Percentiles rank a stretch among this genome's conserved stretches.
Evolutionary conservation across 352 stramenopile genomes (phyloP).

Genomic region (Bremia lactucae): DNA sequence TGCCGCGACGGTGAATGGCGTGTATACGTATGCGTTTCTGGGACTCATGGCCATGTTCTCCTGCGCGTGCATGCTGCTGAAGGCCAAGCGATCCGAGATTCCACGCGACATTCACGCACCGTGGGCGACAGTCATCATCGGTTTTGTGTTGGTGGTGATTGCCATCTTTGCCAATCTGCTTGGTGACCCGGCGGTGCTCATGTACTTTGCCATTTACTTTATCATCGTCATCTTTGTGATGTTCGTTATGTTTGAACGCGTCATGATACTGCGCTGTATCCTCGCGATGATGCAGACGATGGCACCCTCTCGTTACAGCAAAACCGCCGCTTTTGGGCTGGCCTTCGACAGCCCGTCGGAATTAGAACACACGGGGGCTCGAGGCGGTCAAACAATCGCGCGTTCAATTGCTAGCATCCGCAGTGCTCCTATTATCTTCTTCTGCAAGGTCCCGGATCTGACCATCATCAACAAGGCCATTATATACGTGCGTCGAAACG

Average conservation of each 20-base stretch:
- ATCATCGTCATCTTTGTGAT: slow-evolving; percentile 31
- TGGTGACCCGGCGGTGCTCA: slow-evolving; percentile 31
- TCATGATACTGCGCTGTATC: slow-evolving; percentile 25
- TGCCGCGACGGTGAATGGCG: slow-evolving; percentile 55
- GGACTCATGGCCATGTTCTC: slow-evolving; percentile 78
- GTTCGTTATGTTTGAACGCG: slow-evolving; percentile 46
- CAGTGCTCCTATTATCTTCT: slow-evolving; percentile 71
- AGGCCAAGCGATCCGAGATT: slow-evolving; percentile 70
- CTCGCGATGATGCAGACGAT: slow-evolving; percentile 28
- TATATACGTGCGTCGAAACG: slow-evolving; percentile 81
- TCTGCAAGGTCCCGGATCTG: slow-evolving; percentile 78
- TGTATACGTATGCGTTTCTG: slow-evolving; percentile 84
- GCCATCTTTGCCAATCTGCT: slow-evolving; percentile 41
- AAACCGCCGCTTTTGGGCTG: slow-evolving; percentile 6
- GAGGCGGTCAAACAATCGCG: slow-evolving; percentile 35
- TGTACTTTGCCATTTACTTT: slow-evolving; percentile 52
- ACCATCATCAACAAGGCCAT: slow-evolving; percentile 86
- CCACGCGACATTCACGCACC: slow-evolving; percentile 48
- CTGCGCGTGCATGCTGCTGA: slow-evolving; percentile 72
- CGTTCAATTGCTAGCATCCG: slow-evolving; percentile 38
- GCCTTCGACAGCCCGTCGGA: neutral
- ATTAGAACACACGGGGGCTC: slow-evolving; percentile 27
- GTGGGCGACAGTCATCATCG: slow-evolving; percentile 29
- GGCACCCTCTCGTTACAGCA: slow-evolving; percentile 22
- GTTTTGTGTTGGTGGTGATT: slow-evolving; percentile 31